phyloP scores from a whole-genome alignment of 352 stramenopile species.

The Phytophthora kernoviae region DNA sequence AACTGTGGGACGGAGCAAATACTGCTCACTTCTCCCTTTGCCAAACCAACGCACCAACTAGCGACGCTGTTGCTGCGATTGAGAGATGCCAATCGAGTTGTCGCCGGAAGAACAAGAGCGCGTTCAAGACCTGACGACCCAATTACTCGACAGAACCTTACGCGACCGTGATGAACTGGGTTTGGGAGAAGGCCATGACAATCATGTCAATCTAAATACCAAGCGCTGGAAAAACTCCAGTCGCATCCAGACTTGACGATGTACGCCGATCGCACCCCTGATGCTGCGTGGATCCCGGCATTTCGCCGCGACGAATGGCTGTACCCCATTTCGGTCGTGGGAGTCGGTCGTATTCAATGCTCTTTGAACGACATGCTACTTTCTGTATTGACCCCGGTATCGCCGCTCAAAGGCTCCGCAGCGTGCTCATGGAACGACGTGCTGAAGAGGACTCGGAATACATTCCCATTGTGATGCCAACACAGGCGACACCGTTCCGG shows the following conservation, averaged over 20 bases:
- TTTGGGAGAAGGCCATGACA: conserved; percentile 7
- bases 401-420: conserved; percentile 17
- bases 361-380: conserved; percentile 29
- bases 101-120: conserved; percentile 15
- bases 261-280: conserved; percentile 23
- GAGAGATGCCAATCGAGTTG: conserved; percentile 20
- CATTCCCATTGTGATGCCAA: conserved; percentile 15
- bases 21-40: conserved; percentile 13
- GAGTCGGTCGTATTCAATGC: conserved; percentile 18
- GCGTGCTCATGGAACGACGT: conserved; percentile 14
- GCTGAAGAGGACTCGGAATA: conserved; percentile 14
- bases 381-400: conserved; percentile 11
- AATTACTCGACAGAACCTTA: conserved; percentile 25
- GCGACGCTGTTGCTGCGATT: neutral
- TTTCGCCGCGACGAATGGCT: conserved; percentile 21
- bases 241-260: conserved; percentile 18
- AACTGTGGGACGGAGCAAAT: neutral
- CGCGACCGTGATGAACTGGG: conserved; percentile 21
- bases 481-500: conserved; percentile 18
- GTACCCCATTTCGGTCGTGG: conserved; percentile 19
- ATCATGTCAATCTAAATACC: conserved; percentile 13
- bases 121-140: conserved; percentile 21
- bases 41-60: neutral
- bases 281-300: conserved; percentile 22
- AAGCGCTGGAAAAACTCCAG: conserved; percentile 30